Percentiles rank a stretch among this genome's conserved stretches.
phyloP scores from a whole-genome alignment of 2,329 filamentous ascomycete species.

The Talaromyces sp. region DNA sequence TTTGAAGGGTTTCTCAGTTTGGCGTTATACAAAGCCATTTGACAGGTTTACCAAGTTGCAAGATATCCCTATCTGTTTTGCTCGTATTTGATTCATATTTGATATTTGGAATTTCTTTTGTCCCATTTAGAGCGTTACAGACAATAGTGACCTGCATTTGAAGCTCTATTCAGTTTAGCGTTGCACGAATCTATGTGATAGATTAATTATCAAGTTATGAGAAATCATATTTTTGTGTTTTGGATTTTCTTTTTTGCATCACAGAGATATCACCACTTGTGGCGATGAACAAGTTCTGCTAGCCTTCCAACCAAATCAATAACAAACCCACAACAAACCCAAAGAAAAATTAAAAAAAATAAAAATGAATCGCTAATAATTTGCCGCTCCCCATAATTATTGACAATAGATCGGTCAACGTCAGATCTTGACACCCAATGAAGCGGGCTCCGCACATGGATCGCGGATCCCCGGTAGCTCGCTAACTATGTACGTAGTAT shows the following conservation, averaged over 20 bases:
- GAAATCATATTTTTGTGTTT: background rate
- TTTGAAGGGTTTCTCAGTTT: background rate
- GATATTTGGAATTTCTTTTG: background rate
- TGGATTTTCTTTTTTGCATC: background rate
- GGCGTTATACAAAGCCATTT: background rate
- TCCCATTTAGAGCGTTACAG: background rate
- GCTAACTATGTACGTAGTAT: too few species aligned
- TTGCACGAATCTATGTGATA: background rate
- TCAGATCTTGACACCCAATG: background rate
- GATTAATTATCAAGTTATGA: background rate
- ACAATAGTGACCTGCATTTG: background rate
- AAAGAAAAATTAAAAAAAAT: too few species aligned
- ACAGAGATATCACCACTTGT: background rate
- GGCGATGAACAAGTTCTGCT: background rate
- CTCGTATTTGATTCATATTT: background rate
- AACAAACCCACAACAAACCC: too few species aligned
- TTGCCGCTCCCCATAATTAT: background rate
- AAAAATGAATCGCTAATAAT: background rate
- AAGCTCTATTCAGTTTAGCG: background rate
- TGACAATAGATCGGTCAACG: background rate
- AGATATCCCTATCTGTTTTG: conserved; percentile 1
- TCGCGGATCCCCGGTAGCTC: background rate
- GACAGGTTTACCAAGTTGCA: conserved; percentile 1
- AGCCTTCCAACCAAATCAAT: background rate
- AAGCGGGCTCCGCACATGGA: background rate